Percentiles rank a stretch among this genome's conserved stretches.
These are phyloP conservation scores for Saccharomycopsis guyanensis DNA, from an alignment of 805 yeast species.

Conservation along the genomic window DNA sequence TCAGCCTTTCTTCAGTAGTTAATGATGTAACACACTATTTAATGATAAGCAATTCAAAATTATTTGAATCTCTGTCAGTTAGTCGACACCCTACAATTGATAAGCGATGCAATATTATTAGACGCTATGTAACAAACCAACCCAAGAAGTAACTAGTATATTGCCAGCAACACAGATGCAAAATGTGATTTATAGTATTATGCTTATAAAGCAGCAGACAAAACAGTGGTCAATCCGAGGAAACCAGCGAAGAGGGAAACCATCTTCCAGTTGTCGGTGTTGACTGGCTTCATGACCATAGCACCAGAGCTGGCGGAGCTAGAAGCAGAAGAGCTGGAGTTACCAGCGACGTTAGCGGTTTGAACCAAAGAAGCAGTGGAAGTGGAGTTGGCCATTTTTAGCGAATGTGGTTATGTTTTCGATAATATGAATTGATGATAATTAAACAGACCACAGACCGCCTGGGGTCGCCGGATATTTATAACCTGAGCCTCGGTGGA, in stretches of 20 bases:
- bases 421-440: too few relatives aligned
- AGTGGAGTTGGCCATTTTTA: conserved; percentile 20
- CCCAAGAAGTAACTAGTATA: too few relatives aligned
- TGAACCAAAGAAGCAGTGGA: conserved; percentile 19
- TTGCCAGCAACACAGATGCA: too few relatives aligned
- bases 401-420: not conserved
- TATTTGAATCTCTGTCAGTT: too few relatives aligned
- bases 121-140: too few relatives aligned
- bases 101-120: not conserved
- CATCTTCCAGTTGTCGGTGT: conserved; percentile 16
- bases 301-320: conserved; percentile 15
- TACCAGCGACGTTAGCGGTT: conserved; percentile 17
- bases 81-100: too few relatives aligned
- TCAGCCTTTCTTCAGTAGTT: too few relatives aligned
- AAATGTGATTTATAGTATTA: not conserved
- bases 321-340: conserved; percentile 8
- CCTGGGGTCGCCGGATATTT: too few relatives aligned
- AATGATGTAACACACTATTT: too few relatives aligned
- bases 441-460: too few relatives aligned
- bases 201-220: conserved; percentile 16
- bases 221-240: conserved; percentile 19
- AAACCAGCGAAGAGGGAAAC: conserved; percentile 19
- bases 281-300: not conserved
- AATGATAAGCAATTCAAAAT: too few relatives aligned
- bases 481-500: not conserved